Evolutionary conservation across 805 yeast genomes (phyloP), one percentile per base, ranked within the genome.

Genomic region (Wickerhamomyces subpelliculosus): DNA sequence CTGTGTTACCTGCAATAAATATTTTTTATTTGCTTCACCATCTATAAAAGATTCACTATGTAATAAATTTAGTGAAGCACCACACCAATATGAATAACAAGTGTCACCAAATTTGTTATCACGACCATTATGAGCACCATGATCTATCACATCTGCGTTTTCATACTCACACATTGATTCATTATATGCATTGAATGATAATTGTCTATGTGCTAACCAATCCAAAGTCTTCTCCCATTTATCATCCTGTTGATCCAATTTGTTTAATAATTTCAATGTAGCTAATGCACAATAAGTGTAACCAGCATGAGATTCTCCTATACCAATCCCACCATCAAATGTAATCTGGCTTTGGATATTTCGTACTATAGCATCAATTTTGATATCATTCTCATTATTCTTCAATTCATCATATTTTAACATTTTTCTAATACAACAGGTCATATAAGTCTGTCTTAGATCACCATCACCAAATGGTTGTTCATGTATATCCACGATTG

Each of bases 41-140:
- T 78, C 64, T 1, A 72, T 46, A 12, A 75, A 51, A 0, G 42
- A 39, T 6, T 47, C 43, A 0, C 46, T 39, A 1, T 55, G 56
- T 19, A 85, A 48, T 12, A 81, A 47, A 2, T 53, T 48, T 43
- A 86, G 61, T 5, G 85, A 65, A 2, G 75, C 89, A 13, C 77
- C 50, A 33, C 76, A 73, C 96, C 96, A 88, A 69, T 87, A 88
- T 7, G 82, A 73, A 53, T 88, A 88, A 62, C 97, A 88, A 0
- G 95, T 82, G 58, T 88, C 97, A 4, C 83, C 83, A 40, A 68
- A 72, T 56, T 88, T 88, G 56, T 86, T 86, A n/a, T 75, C 78
- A 34, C 97, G 67, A 1, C 97, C 97, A 57, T 87, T 85, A 54
- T 84, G 78, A 0, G 90, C 90, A 2, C 96, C 96, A 37, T 61